Evolutionary conservation across 768 basidiomycete genomes (phyloP).

Genomic region (Brasilioporus rufonigricans): DNA sequence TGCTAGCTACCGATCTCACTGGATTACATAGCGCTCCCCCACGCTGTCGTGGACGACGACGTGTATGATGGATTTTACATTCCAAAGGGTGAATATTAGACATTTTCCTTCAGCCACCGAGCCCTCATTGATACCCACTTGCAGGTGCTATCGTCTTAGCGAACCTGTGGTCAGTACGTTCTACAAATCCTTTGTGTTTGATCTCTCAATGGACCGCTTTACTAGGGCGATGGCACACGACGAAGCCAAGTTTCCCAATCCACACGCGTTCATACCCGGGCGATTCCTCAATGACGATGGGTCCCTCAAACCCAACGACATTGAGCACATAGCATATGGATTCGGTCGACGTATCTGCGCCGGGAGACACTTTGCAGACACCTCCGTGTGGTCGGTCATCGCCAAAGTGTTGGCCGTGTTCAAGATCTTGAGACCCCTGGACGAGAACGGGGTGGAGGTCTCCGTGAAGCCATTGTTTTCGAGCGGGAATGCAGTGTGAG

Average conservation of each 20-base stretch:
- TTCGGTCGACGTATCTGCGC: conserved; percentile 26
- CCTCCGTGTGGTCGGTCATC: conserved; percentile 11
- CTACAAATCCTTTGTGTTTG: too few species aligned
- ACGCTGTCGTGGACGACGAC: conserved; percentile 36
- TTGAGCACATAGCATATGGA: conserved; percentile 16
- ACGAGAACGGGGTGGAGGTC: conserved; percentile 9
- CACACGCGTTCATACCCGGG: conserved; percentile 37
- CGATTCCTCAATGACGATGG: conserved; percentile 34
- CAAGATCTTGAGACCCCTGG: conserved; percentile 7
- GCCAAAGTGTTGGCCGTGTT: conserved; percentile 10
- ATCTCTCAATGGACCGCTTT: too few species aligned
- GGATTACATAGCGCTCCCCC: conserved; percentile 22
- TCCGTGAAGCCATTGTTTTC: conserved; percentile 1
- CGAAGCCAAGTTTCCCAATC: conserved; percentile 32
- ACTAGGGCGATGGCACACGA: conserved; percentile 19
- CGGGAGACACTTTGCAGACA: conserved; percentile 21
- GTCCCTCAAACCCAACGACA: conserved; percentile 5
- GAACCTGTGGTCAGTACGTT: background rate
- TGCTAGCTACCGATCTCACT: background rate
- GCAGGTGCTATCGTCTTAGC: conserved; percentile 7
- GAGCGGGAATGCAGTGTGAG: conserved; percentile 2
- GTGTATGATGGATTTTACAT: conserved; percentile 46
- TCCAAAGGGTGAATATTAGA: conserved; percentile 33
- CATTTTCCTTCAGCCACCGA: background rate
- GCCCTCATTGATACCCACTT: background rate